Evolutionary conservation across 768 basidiomycete genomes (phyloP), one percentile per base, ranked within the genome.

Genomic region (Leccinum uliginosum): DNA sequence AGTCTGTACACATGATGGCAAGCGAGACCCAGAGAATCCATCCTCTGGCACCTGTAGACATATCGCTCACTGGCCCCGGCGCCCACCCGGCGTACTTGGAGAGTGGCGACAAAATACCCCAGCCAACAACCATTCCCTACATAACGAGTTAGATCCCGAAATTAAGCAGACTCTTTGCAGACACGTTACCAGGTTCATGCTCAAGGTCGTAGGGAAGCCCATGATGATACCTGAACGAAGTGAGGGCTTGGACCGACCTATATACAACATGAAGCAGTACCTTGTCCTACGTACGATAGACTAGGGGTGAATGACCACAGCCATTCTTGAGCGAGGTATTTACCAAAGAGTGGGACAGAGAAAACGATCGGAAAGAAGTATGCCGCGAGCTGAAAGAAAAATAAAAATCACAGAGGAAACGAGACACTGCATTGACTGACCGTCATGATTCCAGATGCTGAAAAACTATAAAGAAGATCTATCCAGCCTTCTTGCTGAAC

Each of bases 21-120:
- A 98, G 80, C 1, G 93, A 90, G 21, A 87, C 81, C 96, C 96
- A 98, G n/a, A 98, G 82, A 54, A 96, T 93, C 93, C 93, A 96
- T 32, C 92, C 92, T 51, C 95, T 83, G n/a, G 93, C 87, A 43
- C 96, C 96, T 57, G 80, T 80, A 5, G 86, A 80, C 81, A 93
- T 92, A 62, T 92, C 90, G 1, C 86, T 84, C 6, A 96, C 93
- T 9, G 89, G 85, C 5, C 94, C 96, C 46, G 96, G 93, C 0
- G 96, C 95, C 96, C 96, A 98, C 11, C 91, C 93, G 1, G 75
- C 71, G 47, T 80, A 64, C 65, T 93, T 94, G 6, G 93, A 82
- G 7, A 98, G 67, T 6, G 96, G 96, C 0, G 93, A 93, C n/a
- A 98, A 76, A 21, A 98, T 73, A 4, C 84, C 95, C 96, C 96